Conservation (phyloP, 805 yeast genomes). For the Saccharomyces cerevisiae region DNA sequence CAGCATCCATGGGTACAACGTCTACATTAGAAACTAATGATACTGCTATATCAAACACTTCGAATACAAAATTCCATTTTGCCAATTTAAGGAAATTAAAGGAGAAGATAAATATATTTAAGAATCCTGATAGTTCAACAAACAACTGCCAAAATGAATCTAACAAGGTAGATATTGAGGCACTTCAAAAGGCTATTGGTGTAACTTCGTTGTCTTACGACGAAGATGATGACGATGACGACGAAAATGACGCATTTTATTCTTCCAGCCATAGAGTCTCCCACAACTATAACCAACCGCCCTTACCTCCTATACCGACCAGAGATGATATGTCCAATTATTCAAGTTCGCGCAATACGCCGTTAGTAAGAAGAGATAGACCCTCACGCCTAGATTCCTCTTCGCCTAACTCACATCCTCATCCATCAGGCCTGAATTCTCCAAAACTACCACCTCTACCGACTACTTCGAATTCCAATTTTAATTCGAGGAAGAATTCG, state of each 20-base stretch:
- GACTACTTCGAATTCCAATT: not conserved
- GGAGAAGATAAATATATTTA: constrained; percentile 29
- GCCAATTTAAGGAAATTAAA: constrained; percentile 30
- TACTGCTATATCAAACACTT: constrained; percentile 21
- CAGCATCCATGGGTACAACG: constrained; percentile 20
- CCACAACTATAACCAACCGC: constrained; percentile 10
- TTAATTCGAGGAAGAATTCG: constrained; percentile 5
- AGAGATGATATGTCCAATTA: not conserved
- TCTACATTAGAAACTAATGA: constrained; percentile 17
- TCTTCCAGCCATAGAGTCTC: not conserved
- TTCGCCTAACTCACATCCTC: not conserved
- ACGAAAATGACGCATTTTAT: not conserved
- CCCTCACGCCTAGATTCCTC: not conserved
- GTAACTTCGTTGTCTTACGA: constrained; percentile 14
- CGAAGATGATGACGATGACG: constrained; percentile 9
- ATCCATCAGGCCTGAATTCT: constrained; percentile 1
- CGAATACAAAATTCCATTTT: constrained; percentile 29
- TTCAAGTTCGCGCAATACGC: constrained; percentile 1
- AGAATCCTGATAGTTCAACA: constrained; percentile 21
- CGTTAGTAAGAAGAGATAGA: not conserved
- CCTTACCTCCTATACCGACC: constrained; percentile 23
- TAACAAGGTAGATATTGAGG: constrained; percentile 27
- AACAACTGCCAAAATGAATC: constrained; percentile 8
- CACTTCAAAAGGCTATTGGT: constrained; percentile 32
- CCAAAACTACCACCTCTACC: constrained; percentile 17